Evolutionary conservation across 139 green algal genomes (phyloP).

Genomic region (Volvox africanus): DNA sequence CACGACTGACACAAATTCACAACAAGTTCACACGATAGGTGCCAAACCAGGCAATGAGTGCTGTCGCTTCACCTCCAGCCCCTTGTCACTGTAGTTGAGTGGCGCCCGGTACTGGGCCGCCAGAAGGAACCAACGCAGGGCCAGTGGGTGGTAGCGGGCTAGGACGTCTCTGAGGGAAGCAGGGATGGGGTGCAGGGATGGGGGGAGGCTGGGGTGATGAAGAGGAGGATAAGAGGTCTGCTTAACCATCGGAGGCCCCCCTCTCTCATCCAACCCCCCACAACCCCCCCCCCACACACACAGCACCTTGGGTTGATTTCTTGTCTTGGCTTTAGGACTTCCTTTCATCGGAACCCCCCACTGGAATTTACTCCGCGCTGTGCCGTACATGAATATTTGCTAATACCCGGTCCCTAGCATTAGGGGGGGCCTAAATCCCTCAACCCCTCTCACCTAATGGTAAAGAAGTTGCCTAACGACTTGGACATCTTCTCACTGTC

Average conservation of each 20-base stretch:
- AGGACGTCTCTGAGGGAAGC: conserved; percentile 31
- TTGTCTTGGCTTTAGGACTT: neutral
- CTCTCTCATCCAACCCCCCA: too few species aligned
- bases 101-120: conserved; percentile 87
- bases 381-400: too few species aligned
- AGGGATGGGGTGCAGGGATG: neutral
- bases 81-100: conserved; percentile 91
- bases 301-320: too few species aligned
- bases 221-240: neutral
- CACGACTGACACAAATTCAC: too few species aligned
- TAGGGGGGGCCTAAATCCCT: too few species aligned
- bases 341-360: too few species aligned
- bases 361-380: neutral
- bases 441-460: conserved; percentile 76
- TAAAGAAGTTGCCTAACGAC: conserved; percentile 98
- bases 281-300: too few species aligned
- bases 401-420: too few species aligned
- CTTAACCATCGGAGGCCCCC: too few species aligned
- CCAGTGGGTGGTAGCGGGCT: conserved; percentile 83
- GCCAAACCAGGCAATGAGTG: too few species aligned
- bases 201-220: neutral
- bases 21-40: too few species aligned
- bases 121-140: conserved; percentile 95
- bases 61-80: conserved; percentile 73
- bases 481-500: conserved; percentile 99